Evolutionary conservation across 2,329 filamentous ascomycete genomes (phyloP), one percentile per base, ranked within the genome.

Genomic region (Phyllosticta ampelicida): DNA sequence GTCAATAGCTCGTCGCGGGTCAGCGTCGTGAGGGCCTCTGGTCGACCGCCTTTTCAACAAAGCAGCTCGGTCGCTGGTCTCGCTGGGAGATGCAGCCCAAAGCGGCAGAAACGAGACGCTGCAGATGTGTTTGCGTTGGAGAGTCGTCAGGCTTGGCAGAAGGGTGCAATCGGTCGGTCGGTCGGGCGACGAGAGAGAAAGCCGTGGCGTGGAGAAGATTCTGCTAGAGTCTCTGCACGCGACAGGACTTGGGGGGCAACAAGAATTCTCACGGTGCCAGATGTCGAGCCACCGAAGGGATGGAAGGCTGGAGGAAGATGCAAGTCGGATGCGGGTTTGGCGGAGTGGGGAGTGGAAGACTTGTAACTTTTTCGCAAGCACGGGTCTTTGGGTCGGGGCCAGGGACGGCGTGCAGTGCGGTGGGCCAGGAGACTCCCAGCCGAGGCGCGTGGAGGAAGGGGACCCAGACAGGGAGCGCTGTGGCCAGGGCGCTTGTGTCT

Each of bases 1-100:
- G 54, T 57, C 36, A 60, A 60, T 60, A 60, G 58, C 30, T 60
- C 58, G 58, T 57, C 54, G 58, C 36, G 57, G 57, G n/a, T 26
- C 16, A 19, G 26, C 51, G 26, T 54, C 36, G 49, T 26, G 51
- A 48, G 49, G n/a, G 36, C 36, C 36, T 44, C 4, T 44, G n/a
- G 13, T 44, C 36, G 36, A 44, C 36, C 36, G 36, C 36, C 36
- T n/a, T 44, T 44, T 44, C 36, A 44, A 44, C 36, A 44, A 44
- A 44, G 36, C 16, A 44, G 36, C 1, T n/a, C 11, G 36, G 13
- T 44, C 16, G 36, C 36, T n/a, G 36, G 13, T n/a, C 6, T 44
- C 16, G 36, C 36, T 44, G 36, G 36, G n/a, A 44, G 36, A 44
- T n/a, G 13, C 36, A 16, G 16, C 4, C n/a, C 36, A n/a, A n/a